Base-by-base conservation (phyloP, 192 early-diverging fungal genomes). In the Hyaloraphidium curvatum region DNA sequence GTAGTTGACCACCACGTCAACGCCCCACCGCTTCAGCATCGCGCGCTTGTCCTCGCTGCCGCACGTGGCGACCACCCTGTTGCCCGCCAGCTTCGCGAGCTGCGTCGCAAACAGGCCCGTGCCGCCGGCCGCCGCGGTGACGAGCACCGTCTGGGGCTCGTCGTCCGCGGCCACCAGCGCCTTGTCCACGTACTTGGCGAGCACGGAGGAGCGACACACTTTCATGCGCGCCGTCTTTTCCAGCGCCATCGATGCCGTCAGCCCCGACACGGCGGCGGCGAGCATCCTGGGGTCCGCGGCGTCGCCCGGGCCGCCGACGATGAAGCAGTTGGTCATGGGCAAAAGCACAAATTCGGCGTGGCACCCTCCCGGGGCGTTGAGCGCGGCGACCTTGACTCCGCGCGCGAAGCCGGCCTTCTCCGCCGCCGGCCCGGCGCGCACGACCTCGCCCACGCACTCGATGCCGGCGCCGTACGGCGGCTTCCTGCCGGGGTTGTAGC, bases 61-160 rank as follows among this genome's bases (percentile, higher is more conserved):
- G 54, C 75, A 77, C 13, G 75, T 77, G 51, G 71, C 75, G 58
- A 77, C 74, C 2, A 77, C 75, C 13, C 61, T 56, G 59, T 70
- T 67, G n/a, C 74, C 74, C 2, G 75, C 71, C 30, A 59, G 33
- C 58, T 77, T 77, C n/a, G 75, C 75, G 7, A 77, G 54, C 63
- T 77, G 75, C 14, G 74, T 72, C 11, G 75, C 75, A 31, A 77
- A 67, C 55, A 74, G 75, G 31, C 75, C 75, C 23, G 75, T 65
- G 30, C 71, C 75, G 21, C 75, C 75, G 30, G 69, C 69, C 31
- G 75, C 75, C 39, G 71, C 75, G 14, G 75, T 77, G 7, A 77
- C 63, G 23, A 77, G 58, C 11, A 77, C 67, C 28, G 67, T 71
- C 54, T 77, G 71, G n/a, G 69, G 69, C 22, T 28, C n/a, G n/a